phyloP scores from a whole-genome alignment of 805 yeast species.

The Ogataea minuta region DNA sequence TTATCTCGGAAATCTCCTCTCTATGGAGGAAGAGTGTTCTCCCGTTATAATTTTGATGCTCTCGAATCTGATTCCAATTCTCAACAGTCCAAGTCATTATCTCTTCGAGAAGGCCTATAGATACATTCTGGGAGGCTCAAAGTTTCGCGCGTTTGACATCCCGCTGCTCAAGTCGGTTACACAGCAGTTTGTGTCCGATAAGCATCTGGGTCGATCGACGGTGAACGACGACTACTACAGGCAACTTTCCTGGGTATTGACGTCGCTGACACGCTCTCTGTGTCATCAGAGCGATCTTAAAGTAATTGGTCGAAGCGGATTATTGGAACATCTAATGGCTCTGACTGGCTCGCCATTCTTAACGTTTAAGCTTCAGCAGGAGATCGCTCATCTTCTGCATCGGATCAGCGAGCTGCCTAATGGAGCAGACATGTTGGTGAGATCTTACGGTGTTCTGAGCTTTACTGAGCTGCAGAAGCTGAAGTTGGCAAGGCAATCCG shows the following conservation, averaged over 20 bases:
- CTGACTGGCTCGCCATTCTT: slow-evolving; percentile 51
- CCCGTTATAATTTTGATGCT: slow-evolving; percentile 54
- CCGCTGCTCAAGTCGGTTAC: slow-evolving; percentile 46
- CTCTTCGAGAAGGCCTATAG: slow-evolving; percentile 69
- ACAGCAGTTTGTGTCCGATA: slow-evolving; percentile 26
- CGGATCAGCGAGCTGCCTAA: slow-evolving; percentile 51
- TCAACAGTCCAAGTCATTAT: slow-evolving; percentile 68
- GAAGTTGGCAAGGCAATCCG: slow-evolving; percentile 4
- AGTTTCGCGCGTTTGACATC: slow-evolving; percentile 38
- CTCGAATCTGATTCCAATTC: slow-evolving; percentile 54
- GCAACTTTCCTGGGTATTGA: slow-evolving; percentile 67
- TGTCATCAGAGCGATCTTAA: slow-evolving; percentile 50
- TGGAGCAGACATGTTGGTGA: slow-evolving; percentile 56
- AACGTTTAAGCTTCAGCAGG: slow-evolving; percentile 37
- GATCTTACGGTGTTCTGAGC: slow-evolving; percentile 52
- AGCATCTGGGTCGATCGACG: slow-evolving; percentile 22
- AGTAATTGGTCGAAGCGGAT: slow-evolving; percentile 49
- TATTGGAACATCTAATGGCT: slow-evolving; percentile 67
- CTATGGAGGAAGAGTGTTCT: slow-evolving; percentile 36
- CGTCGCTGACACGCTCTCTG: slow-evolving; percentile 46
- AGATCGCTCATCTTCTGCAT: slow-evolving; percentile 43
- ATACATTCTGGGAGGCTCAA: slow-evolving; percentile 61
- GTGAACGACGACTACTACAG: slow-evolving; percentile 51
- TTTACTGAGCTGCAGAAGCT: slow-evolving; percentile 34
- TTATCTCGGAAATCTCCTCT: slow-evolving; percentile 46